Percentiles rank a stretch among this genome's conserved stretches.
These are phyloP conservation scores for Aspergillus fumigatus DNA, from an alignment of 2,329 filamentous ascomycete genomes.

Conservation along the genomic window DNA sequence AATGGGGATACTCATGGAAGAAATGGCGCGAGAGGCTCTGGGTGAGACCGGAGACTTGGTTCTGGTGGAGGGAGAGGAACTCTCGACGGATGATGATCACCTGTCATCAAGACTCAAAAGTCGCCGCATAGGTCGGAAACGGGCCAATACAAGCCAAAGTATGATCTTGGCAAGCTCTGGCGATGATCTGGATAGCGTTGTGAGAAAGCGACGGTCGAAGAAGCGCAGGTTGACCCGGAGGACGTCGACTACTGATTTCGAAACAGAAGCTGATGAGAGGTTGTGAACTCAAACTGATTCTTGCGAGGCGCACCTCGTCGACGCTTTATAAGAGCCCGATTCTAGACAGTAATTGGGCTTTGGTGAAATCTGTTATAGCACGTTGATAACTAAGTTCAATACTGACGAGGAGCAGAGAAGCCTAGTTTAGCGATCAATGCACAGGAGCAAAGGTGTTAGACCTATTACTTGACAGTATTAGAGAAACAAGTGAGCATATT, in stretches of 20 bases:
- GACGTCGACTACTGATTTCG: constrained; percentile 18
- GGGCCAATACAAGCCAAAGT: constrained; percentile 16
- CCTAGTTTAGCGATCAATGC: background rate
- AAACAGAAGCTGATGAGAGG: constrained; percentile 17
- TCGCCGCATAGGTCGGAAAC: constrained; percentile 14
- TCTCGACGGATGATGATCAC: constrained; percentile 19
- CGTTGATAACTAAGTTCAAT: background rate
- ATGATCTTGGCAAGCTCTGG: constrained; percentile 19
- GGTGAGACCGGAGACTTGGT: constrained; percentile 56
- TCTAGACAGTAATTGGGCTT: background rate
- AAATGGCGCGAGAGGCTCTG: constrained; percentile 48
- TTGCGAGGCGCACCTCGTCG: too few relatives aligned
- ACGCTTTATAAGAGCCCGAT: background rate
- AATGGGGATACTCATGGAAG: constrained; percentile 58
- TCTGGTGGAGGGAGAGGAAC: constrained; percentile 48
- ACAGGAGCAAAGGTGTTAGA: background rate
- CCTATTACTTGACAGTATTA: background rate
- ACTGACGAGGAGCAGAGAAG: background rate
- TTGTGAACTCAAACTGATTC: background rate
- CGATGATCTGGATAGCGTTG: constrained; percentile 17
- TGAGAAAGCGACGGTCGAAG: constrained; percentile 19
- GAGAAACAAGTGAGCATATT: background rate
- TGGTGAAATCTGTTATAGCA: background rate
- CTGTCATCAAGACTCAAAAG: background rate
- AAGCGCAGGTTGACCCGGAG: constrained; percentile 20